Conservation (phyloP, 192 early-diverging fungal genomes). For the Coemansia sp. region DNA sequence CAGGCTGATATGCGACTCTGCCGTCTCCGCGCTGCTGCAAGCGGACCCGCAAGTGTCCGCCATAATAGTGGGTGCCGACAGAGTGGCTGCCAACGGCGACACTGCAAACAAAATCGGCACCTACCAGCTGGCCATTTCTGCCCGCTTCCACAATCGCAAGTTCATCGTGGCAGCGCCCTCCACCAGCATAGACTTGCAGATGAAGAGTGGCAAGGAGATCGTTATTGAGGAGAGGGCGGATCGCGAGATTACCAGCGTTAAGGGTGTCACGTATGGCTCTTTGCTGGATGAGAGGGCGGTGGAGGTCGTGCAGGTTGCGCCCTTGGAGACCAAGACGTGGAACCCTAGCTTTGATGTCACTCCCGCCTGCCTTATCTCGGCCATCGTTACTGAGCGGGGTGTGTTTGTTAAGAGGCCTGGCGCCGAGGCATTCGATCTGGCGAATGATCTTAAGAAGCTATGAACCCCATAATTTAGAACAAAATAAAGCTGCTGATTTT, state of each 20-base stretch:
- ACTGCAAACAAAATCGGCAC: conserved; percentile 99
- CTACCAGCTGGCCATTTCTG: conserved; percentile 94
- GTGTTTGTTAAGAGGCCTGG: conserved; percentile 62
- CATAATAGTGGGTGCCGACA: conserved; percentile 94
- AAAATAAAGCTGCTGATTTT: no score
- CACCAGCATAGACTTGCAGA: conserved; percentile 83
- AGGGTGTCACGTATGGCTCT: conserved; percentile 14
- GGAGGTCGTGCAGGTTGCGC: conserved; percentile 73
- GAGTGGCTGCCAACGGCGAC: conserved; percentile 94
- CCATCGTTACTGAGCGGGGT: conserved; percentile 90
- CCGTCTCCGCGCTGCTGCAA: conserved; percentile 79
- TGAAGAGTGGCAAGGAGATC: conserved; percentile 69
- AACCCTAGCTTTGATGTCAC: conserved; percentile 97
- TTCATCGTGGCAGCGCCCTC: conserved; percentile 97
- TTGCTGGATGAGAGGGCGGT: conserved; percentile 53
- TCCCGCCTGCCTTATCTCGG: conserved; percentile 79
- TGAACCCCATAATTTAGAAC: no score
- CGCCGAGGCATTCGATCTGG: conserved; percentile 57
- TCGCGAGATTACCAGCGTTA: conserved; percentile 68
- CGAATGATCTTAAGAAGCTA: background rate
- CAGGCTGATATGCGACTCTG: conserved; percentile 88
- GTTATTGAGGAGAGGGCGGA: conserved; percentile 80
- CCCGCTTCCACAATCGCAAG: conserved; percentile 73
- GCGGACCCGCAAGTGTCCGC: conserved; percentile 65
- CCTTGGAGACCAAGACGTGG: conserved; percentile 86